Base-by-base conservation (phyloP, 306 rosid genomes). In the Boehmeria nivea region DNA sequence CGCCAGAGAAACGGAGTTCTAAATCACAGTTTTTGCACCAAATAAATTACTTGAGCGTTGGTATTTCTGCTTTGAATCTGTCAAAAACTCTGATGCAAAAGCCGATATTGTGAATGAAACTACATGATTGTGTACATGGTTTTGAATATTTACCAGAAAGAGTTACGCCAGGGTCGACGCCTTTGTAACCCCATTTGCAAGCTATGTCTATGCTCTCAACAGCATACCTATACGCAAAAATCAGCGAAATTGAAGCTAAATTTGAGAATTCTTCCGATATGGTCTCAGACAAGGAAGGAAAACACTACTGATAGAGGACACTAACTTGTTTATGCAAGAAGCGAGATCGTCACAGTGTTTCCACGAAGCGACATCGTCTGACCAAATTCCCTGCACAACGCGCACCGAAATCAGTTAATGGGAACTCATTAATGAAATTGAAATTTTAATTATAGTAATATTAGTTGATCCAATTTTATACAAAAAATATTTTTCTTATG, bases 121-220 rank as follows among this genome's bases (percentile, higher is more conserved):
- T 3, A 31, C 36, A 31, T 31, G 36, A 6, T 0, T 53, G 14
- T 2, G 26, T 12, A 2, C 2, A 15, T 42, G 13, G 6, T 15
- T 4, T 8, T 39, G 19, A 15, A 11, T 25, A 6, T 34, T 15
- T 79, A 84, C 96, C 96, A 57, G 81, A 8, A 1, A 87, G 74
- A 23, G 98, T 91, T 6, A 23, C 68, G 42, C 87, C 95, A 23
- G 75, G 1, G n/a, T 82, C 58, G 43, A 71, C 82, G 46, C 80
- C 96, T 51, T 80, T 65, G 73, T 91, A 91, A 57, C 81, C 96
- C 95, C 93, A 87, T 67, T 81, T 82, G 72, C 98, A 91, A 54
- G 98, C 98, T 61, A 78, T 62, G 71, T 68, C 57, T 65, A 78
- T 82, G 72, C 98, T 87, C 78, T 91, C 98, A 44, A 58, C 77